These are phyloP conservation scores for Pseudogymnoascus pannorum DNA, from an alignment of 2,329 filamentous ascomycete genomes.

Conservation along the genomic window DNA sequence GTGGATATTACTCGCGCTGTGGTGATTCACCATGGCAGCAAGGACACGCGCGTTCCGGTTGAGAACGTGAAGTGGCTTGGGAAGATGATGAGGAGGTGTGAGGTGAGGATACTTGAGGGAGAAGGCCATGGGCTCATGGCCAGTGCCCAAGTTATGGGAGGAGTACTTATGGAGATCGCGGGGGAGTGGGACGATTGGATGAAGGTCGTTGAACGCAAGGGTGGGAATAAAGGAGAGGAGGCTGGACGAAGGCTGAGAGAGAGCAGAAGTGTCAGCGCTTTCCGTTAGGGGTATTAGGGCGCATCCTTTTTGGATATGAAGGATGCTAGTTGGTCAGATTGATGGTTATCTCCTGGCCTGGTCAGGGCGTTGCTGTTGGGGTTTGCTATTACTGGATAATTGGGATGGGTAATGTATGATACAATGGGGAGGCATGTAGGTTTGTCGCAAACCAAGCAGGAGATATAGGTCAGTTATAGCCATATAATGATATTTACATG, in stretches of 20 bases:
- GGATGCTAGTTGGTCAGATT: neutral
- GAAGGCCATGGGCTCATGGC: constrained; percentile 97
- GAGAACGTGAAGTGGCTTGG: constrained; percentile 95
- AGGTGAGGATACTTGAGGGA: constrained; percentile 81
- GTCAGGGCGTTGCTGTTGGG: neutral
- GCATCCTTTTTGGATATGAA: neutral
- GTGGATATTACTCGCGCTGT: constrained; percentile 89
- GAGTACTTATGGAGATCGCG: constrained; percentile 88
- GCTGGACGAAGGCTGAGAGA: constrained; percentile 22
- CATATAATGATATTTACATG: constrained; percentile 6
- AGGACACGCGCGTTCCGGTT: constrained; percentile 84
- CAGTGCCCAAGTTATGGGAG: constrained; percentile 84
- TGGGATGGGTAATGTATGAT: constrained; percentile 3
- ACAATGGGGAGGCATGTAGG: neutral
- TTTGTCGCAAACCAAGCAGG: neutral
- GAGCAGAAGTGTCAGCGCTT: constrained; percentile 26
- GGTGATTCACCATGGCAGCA: constrained; percentile 87
- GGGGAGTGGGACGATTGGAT: constrained; percentile 90
- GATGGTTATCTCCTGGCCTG: constrained; percentile 2
- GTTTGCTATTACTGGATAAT: neutral
- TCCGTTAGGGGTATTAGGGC: constrained; percentile 17
- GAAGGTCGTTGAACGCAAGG: constrained; percentile 43
- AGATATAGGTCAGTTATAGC: constrained; percentile 2
- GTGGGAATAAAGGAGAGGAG: constrained; percentile 21
- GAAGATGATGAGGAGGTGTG: constrained; percentile 86